A percentile compares a stretch with the other conserved stretches of the same genome.
Conservation (phyloP, 805 yeast species). For the Phaffomyces antillensis region DNA sequence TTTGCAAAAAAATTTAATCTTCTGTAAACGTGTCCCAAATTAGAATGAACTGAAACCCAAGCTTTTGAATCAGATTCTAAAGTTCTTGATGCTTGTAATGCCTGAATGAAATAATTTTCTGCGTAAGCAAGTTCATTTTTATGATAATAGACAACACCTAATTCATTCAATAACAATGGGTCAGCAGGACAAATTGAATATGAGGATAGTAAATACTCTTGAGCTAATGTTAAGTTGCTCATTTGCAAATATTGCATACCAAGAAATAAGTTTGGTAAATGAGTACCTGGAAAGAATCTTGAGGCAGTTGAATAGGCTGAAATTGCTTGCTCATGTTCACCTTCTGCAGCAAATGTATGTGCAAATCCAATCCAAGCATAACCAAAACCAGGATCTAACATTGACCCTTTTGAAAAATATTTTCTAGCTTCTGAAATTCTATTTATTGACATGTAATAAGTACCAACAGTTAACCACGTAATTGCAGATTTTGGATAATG, state of each 20-base stretch:
- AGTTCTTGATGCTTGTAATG: slow-evolving; percentile 59
- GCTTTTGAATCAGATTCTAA: slow-evolving; percentile 75
- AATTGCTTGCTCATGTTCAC: slow-evolving; percentile 98
- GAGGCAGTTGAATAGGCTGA: slow-evolving; percentile 97
- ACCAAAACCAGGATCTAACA: slow-evolving; percentile 82
- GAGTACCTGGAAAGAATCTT: slow-evolving; percentile 83
- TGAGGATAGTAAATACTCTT: slow-evolving; percentile 75
- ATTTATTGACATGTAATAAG: slow-evolving; percentile 71
- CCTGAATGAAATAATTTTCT: slow-evolving; percentile 62
- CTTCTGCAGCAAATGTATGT: slow-evolving; percentile 94
- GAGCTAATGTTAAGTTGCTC: slow-evolving; percentile 75
- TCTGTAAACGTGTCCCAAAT: slow-evolving; percentile 84
- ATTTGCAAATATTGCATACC: slow-evolving; percentile 96
- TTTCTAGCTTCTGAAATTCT: slow-evolving; percentile 78
- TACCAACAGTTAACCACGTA: slow-evolving; percentile 91
- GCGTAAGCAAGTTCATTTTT: slow-evolving; percentile 61
- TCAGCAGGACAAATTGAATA: slow-evolving; percentile 75
- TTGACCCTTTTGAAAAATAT: slow-evolving; percentile 82
- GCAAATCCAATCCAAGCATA: slow-evolving; percentile 99
- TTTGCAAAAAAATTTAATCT: slow-evolving; percentile 52
- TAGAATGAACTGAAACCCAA: slow-evolving; percentile 79
- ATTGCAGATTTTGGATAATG: slow-evolving; percentile 72
- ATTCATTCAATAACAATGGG: slow-evolving; percentile 82
- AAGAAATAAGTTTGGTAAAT: slow-evolving; percentile 78
- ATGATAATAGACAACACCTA: slow-evolving; percentile 89